Base-by-base conservation (phyloP, 345 rosid species). In the Brassica cretica region DNA sequence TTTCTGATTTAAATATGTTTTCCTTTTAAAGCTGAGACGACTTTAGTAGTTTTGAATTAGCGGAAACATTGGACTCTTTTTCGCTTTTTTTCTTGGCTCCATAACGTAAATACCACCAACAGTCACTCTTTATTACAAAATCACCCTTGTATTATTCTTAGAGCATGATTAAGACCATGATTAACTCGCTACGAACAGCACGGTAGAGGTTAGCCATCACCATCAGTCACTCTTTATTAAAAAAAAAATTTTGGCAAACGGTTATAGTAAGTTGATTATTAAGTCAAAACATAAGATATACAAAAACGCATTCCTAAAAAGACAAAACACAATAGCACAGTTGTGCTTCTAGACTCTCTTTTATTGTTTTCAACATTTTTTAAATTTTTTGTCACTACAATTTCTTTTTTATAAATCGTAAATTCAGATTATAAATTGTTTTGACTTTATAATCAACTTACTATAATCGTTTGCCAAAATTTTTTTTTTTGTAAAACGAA, bases 1-100 rank as follows among this genome's bases (percentile, higher is more conserved):
- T 37, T 78, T 84, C 18, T 68, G 61, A 68, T 83, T 86, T 77
- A 73, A 74, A 79, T 78, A 83, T 82, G 80, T 71, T 71, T 77
- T 77, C 66, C 76, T 75, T 73, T 41, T 41, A 15, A 73, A 75
- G 74, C 82, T 63, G 84, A 76, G 85, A 79, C 80, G 87, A 85
- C 84, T 82, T 87, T 65, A 64, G 63, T 80, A 61, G 70, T 78
- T 80, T 71, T 77, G 79, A 66, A 71, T 77, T 66, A n/a, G 64
- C 64, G 71, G 74, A 79, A 49, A 74, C 74, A 68, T 41, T 64
- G 58, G 75, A 78, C 77, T 67, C 77, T 74, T 56, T 66, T 65
- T 33, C 15, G 5, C 2, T 56, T 68, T 70, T 55, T 56, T 76
- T 66, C 2, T 49, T 15, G 14, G 33, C 24, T 72, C 6, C 12